These are phyloP conservation scores for Nematocida ausubeli DNA, from an alignment of 371 early-diverging fungal species.

Conservation along the genomic window DNA sequence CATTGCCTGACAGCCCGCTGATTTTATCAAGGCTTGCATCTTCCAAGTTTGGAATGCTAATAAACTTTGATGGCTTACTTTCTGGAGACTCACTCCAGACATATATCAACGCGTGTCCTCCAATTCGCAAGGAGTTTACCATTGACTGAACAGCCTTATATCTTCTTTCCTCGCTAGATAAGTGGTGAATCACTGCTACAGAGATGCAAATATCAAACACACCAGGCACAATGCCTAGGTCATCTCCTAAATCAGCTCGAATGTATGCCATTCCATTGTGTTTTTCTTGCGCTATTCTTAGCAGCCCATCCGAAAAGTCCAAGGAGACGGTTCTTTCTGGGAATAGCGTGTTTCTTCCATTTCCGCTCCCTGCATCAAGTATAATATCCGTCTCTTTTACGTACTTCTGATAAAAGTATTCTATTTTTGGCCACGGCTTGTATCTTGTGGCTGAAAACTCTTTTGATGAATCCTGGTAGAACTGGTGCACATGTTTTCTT, in stretches of 20 bases:
- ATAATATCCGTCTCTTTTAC: conserved; percentile 32
- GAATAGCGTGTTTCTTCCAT: conserved; percentile 62
- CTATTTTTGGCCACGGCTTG: conserved; percentile 63
- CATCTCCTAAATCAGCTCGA: conserved; percentile 52
- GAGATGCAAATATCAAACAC: conserved; percentile 64
- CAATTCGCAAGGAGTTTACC: conserved; percentile 43
- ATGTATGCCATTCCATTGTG: conserved; percentile 11
- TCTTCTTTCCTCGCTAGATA: conserved; percentile 62
- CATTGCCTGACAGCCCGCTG: conserved; percentile 15
- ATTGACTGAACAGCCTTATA: conserved; percentile 52
- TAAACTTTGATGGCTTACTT: conserved; percentile 59
- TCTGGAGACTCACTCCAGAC: conserved; percentile 64
- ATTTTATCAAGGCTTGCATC: conserved; percentile 2
- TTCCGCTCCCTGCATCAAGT: conserved; percentile 67
- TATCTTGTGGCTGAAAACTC: conserved; percentile 62
- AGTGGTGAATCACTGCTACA: conserved; percentile 67
- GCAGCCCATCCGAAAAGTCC: conserved; percentile 58
- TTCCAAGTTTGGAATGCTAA: conserved; percentile 19
- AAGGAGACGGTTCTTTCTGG: conserved; percentile 56
- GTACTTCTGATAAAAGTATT: conserved; percentile 57
- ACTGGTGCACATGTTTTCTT: conserved; percentile 63
- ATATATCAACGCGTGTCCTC: conserved; percentile 61
- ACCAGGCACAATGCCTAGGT: conserved; percentile 41
- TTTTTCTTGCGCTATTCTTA: conserved; percentile 29
- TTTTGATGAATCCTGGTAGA: conserved; percentile 59